Evolutionary conservation across 495 filamentous ascomycete genomes (phyloP), one percentile per base, ranked within the genome.

Genomic region (Penicillium coffeae): DNA sequence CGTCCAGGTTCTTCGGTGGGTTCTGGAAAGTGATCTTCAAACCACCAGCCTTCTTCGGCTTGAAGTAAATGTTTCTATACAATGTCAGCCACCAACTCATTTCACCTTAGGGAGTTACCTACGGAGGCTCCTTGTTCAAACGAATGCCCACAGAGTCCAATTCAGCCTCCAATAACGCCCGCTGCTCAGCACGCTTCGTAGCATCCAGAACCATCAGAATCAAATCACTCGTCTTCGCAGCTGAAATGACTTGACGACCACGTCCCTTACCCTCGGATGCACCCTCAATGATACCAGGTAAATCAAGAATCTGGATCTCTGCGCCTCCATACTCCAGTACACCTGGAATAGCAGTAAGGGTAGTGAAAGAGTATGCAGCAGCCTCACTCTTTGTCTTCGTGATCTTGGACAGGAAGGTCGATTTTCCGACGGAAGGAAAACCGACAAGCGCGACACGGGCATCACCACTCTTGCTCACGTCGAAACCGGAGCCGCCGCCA

Each of bases 281-380:
- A 38, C 94, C 94, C 63, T 99, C 94, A 60, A 99, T 99, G 58
- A 99, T 99, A 75, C 94, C 94, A 0, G 94, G 94, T 48, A 99
- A 73, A 86, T 99, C 94, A 34, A 99, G 84, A 50, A 99, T 87
- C 68, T 99, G 94, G 50, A 99, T 96, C 69, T 99, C 94, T 1
- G 94, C 94, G 38, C 94, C 94, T 7, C 91, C 94, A 70, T 99
- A 99, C 72, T 97, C 94, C 50, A 99, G 77, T 8, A 99, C 94
- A 53, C 94, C 94, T 12, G 94, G 94, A 51, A 99, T 99, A 12
- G 94, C 94, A 2, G 94, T 99, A 19, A 99, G 74, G 0, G 94
- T 99, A 4, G 94, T 99, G 81, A 99, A 99, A 47, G 90, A 85
- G 68, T 99, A 99, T 0, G 93, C 86, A 2, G 94, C 94, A 25